A percentile compares a stretch with the other conserved stretches of the same genome.
Evolutionary conservation across 1,284 basidiomycete species (phyloP).

Genomic region (Pseudozyma hubeiensis): DNA sequence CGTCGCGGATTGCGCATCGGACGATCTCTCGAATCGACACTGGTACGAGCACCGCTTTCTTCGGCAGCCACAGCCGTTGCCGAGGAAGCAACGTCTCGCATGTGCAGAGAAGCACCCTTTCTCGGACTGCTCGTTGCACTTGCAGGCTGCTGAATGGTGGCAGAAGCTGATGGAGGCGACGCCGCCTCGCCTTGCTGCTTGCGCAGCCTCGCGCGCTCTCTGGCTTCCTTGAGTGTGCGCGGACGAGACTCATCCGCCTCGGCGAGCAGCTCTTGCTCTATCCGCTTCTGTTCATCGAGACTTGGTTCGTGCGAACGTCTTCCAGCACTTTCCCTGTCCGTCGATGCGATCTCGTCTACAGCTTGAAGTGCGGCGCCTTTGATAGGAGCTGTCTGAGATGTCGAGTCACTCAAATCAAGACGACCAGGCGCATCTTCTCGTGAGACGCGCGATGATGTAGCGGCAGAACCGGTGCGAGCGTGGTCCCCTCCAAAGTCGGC

Average conservation of each 20-base stretch:
- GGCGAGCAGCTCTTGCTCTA: constrained; percentile 38
- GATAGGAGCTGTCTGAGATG: constrained; percentile 3
- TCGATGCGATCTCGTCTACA: constrained; percentile 11
- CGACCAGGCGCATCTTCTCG: constrained; percentile 1
- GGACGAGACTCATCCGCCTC: constrained; percentile 40
- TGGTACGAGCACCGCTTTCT: constrained; percentile 17
- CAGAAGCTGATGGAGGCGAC: constrained; percentile 7
- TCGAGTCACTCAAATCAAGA: neutral
- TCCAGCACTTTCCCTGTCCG: neutral
- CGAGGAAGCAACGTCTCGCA: constrained; percentile 30
- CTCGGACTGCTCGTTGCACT: constrained; percentile 12
- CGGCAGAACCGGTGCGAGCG: constrained; percentile 1
- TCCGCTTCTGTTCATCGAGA: constrained; percentile 38
- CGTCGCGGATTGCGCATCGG: constrained; percentile 43
- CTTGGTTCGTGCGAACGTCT: constrained; percentile 24
- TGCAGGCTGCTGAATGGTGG: neutral
- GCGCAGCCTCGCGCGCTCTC: constrained; percentile 46
- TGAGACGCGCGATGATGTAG: neutral
- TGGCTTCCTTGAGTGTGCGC: constrained; percentile 49
- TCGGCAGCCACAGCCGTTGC: constrained; percentile 14
- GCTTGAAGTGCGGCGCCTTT: constrained; percentile 12
- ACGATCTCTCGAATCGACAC: constrained; percentile 35
- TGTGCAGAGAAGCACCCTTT: constrained; percentile 24
- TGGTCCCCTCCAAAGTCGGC: constrained; percentile 19
- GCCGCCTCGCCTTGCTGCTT: constrained; percentile 32